A percentile compares a stretch with the other conserved stretches of the same genome.
Conservation (phyloP, 2,329 filamentous ascomycete species). For the Emergomyces pasteurianus region DNA sequence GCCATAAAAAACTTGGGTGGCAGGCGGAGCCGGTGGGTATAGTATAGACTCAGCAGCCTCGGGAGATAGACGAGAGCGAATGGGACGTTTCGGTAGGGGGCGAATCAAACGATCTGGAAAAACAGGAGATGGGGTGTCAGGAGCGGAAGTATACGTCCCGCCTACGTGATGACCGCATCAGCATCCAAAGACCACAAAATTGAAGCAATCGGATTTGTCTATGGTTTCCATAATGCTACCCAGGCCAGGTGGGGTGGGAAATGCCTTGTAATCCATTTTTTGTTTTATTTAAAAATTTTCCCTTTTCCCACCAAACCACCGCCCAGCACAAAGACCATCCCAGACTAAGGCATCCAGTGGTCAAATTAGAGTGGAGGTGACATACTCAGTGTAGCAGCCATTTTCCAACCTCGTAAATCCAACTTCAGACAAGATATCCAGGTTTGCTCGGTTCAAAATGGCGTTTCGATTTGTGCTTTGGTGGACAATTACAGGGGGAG, state of each 20-base stretch:
- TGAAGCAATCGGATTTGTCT: background rate
- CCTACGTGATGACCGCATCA: conserved; percentile 30
- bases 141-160: conserved; percentile 38
- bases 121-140: conserved; percentile 65
- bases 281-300: background rate
- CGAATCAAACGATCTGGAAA: conserved; percentile 88
- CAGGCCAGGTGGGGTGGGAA: background rate
- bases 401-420: conserved; percentile 14
- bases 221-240: background rate
- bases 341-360: background rate
- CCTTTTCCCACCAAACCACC: background rate
- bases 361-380: conserved; percentile 13
- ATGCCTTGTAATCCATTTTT: background rate
- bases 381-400: conserved; percentile 35
- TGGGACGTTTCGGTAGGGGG: conserved; percentile 75
- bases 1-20: conserved; percentile 65
- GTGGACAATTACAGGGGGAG: background rate
- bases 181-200: conserved; percentile 22
- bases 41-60: conserved; percentile 72
- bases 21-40: conserved; percentile 63
- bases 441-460: background rate
- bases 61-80: conserved; percentile 76
- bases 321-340: background rate
- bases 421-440: conserved; percentile 1
- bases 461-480: background rate